Conservation (phyloP, 2,329 filamentous ascomycete genomes). For the Venturia carpophila region DNA sequence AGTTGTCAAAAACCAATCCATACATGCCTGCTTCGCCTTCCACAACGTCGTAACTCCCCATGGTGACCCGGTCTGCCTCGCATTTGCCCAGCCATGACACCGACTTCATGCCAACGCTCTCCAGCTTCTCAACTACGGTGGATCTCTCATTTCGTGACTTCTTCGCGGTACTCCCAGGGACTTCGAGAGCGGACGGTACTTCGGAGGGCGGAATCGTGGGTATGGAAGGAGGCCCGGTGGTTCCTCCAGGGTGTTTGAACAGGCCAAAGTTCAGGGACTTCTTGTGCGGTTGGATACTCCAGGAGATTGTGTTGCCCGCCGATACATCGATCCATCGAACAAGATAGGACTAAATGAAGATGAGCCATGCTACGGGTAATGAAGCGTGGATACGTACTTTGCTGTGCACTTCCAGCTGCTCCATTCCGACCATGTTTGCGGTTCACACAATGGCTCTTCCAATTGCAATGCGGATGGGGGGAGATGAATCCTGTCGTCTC, state of each 20-base stretch:
- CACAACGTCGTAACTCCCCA: constrained; percentile 77
- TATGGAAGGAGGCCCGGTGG: constrained; percentile 34
- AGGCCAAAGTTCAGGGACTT: constrained; percentile 98
- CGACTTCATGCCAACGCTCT: constrained; percentile 53
- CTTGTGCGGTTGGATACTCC: constrained; percentile 96
- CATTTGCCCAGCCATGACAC: constrained; percentile 85
- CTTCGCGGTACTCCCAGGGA: constrained; percentile 44
- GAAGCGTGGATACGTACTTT: constrained; percentile 52
- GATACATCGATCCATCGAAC: constrained; percentile 94
- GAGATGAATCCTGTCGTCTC: neutral
- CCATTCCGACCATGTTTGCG: constrained; percentile 74
- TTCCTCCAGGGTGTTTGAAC: constrained; percentile 87
- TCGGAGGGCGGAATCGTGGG: constrained; percentile 35
- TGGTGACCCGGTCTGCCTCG: constrained; percentile 90
- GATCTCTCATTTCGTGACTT: constrained; percentile 57
- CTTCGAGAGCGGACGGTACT: constrained; percentile 34
- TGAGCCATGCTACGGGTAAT: neutral
- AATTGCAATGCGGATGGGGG: neutral
- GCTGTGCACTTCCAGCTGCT: constrained; percentile 95
- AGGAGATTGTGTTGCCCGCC: constrained; percentile 85
- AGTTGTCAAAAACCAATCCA: constrained; percentile 95
- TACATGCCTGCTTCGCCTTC: constrained; percentile 80
- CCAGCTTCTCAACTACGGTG: constrained; percentile 59
- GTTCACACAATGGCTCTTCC: neutral
- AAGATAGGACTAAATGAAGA: constrained; percentile 72